Percentiles rank a stretch among this genome's conserved stretches.
Conservation (phyloP, 2,329 filamentous ascomycete species). For the Pseudohalonectria lignicola region DNA sequence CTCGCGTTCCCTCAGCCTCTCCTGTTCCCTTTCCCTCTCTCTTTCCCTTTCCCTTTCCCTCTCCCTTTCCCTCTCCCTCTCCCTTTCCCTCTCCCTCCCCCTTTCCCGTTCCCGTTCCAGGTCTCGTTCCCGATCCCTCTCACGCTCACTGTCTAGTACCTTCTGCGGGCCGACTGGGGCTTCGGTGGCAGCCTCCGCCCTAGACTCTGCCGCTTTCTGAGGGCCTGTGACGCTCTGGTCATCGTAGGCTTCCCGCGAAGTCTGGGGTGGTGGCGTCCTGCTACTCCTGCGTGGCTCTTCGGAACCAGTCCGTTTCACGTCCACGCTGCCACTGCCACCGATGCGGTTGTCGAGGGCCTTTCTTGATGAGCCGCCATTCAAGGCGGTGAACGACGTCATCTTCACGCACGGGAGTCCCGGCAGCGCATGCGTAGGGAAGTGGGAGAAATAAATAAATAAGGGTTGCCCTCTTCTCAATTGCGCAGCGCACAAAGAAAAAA, state of each 20-base stretch:
- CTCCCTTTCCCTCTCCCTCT: not conserved
- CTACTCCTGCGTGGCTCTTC: slow-evolving; percentile 15
- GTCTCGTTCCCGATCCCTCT: slow-evolving; percentile 14
- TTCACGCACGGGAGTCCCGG: slow-evolving; percentile 14
- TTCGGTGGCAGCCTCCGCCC: slow-evolving; percentile 9
- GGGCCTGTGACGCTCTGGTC: slow-evolving; percentile 9
- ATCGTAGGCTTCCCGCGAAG: slow-evolving; percentile 13
- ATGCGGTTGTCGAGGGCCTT: slow-evolving; percentile 24
- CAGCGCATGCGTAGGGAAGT: not conserved
- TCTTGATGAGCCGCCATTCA: slow-evolving; percentile 40
- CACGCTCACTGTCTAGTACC: no score
- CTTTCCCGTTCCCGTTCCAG: not conserved
- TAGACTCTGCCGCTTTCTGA: no score
- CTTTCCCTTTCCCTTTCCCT: not conserved
- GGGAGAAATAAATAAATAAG: not conserved
- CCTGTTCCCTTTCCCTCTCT: slow-evolving; percentile 22
- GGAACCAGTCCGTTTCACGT: slow-evolving; percentile 18
- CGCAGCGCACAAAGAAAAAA: not conserved
- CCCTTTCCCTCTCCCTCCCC: slow-evolving; percentile 21
- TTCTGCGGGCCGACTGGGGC: slow-evolving; percentile 13
- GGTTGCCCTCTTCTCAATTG: no score
- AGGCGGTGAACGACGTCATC: slow-evolving; percentile 41
- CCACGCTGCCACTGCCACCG: slow-evolving; percentile 15
- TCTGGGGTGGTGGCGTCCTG: slow-evolving; percentile 9
- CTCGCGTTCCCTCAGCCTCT: slow-evolving; percentile 9